Conservation (phyloP, 2,329 filamentous ascomycete genomes). For the Cylindrodendrum hubeiense region DNA sequence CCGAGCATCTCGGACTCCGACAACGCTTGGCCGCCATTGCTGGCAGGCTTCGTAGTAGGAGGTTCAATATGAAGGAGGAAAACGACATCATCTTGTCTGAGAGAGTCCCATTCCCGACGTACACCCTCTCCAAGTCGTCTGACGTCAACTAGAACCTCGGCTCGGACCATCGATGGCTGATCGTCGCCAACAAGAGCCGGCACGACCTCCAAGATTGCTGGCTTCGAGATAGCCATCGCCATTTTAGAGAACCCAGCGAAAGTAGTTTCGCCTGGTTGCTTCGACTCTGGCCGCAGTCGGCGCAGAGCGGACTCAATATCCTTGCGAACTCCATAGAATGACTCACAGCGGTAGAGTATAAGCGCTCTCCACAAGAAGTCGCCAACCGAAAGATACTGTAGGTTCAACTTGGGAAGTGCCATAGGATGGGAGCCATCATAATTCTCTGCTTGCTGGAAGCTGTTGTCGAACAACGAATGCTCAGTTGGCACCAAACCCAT, state of each 20-base stretch:
- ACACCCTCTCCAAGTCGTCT: conserved; percentile 81
- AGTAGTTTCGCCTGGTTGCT: conserved; percentile 72
- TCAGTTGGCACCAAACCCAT: conserved; percentile 89
- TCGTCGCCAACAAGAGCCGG: conserved; percentile 86
- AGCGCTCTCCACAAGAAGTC: conserved; percentile 98
- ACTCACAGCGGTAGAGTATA: conserved; percentile 87
- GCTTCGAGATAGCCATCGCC: conserved; percentile 88
- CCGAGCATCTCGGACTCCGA: conserved; percentile 71
- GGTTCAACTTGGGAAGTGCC: conserved; percentile 91
- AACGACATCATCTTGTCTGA: conserved; percentile 89
- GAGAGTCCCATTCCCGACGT: conserved; percentile 88
- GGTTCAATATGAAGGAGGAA: conserved; percentile 85
- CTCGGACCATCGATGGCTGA: conserved; percentile 85
- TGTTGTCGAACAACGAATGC: conserved; percentile 80
- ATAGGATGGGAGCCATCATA: conserved; percentile 91
- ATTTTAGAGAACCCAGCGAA: conserved; percentile 93
- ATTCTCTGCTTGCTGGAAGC: conserved; percentile 82
- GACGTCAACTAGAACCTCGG: conserved; percentile 88
- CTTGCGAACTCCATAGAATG: conserved; percentile 93
- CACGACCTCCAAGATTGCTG: conserved; percentile 87
- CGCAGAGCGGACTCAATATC: conserved; percentile 88
- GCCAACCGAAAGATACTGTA: conserved; percentile 94
- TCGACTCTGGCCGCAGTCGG: conserved; percentile 78
- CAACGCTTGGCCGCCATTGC: conserved; percentile 63
- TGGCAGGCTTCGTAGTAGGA: conserved; percentile 61